Evolutionary conservation across 179 eudicot genomes (phyloP).

Genomic region (Camellia oleifera): DNA sequence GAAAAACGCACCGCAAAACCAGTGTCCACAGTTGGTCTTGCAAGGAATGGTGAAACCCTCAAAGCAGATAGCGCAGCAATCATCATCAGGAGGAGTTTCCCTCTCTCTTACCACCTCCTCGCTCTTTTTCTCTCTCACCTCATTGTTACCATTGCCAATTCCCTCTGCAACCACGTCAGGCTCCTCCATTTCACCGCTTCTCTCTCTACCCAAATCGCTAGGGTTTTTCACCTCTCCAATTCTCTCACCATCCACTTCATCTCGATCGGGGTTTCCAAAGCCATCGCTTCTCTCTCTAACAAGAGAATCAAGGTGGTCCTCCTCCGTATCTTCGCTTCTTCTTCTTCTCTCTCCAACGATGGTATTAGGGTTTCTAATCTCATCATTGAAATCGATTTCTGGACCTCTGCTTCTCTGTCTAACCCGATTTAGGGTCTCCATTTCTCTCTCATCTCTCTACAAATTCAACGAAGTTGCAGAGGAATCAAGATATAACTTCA

Average conservation of each 20-base stretch:
- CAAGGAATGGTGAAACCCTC: constrained; percentile 10
- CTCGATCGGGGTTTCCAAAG: too few species aligned
- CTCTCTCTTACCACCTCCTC: not conserved
- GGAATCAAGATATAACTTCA: too few species aligned
- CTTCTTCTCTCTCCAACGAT: too few species aligned
- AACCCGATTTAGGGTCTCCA: too few species aligned
- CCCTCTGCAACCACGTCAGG: not conserved
- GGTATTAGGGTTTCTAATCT: too few species aligned
- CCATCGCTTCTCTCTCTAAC: not conserved
- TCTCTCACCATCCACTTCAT: too few species aligned
- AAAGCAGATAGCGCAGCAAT: constrained; percentile 20
- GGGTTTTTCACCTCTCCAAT: not conserved
- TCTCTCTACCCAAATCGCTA: not conserved
- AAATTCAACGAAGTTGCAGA: too few species aligned
- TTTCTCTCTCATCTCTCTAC: too few species aligned
- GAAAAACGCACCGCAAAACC: constrained; percentile 12
- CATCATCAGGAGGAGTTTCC: constrained; percentile 16
- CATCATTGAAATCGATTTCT: too few species aligned
- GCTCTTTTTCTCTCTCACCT: not conserved
- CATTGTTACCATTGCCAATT: not conserved
- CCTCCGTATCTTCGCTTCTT: too few species aligned
- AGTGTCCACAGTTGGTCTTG: constrained; percentile 19
- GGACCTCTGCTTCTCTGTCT: too few species aligned
- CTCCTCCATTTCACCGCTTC: not conserved
- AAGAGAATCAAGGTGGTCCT: not conserved